phyloP scores from a whole-genome alignment of 2,329 filamentous ascomycete genomes.

The Dryadomyces quercivorus region DNA sequence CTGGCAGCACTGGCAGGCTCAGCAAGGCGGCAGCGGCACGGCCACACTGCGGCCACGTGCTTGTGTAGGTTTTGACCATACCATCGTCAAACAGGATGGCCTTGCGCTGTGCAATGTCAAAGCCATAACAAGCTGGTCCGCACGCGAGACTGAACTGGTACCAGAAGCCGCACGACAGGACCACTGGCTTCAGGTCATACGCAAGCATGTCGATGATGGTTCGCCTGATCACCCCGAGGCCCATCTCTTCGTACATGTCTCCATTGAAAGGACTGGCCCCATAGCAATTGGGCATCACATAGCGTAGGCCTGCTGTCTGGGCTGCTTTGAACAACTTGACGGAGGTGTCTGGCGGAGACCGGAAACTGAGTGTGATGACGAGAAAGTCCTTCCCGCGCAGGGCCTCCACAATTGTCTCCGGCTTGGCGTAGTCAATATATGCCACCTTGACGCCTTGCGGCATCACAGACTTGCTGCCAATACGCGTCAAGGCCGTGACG shows the following conservation, averaged over 20 bases:
- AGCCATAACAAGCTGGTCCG: conserved; percentile 13
- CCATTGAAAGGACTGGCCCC: conserved; percentile 14
- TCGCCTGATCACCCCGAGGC: conserved; percentile 10
- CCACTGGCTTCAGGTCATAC: conserved; percentile 21
- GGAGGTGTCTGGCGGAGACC: conserved; percentile 21
- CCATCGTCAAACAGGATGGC: conserved; percentile 41
- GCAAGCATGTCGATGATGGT: conserved; percentile 23
- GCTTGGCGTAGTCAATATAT: conserved; percentile 24
- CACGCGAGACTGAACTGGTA: conserved; percentile 36
- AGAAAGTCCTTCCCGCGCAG: conserved; percentile 13
- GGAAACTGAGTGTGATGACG: conserved; percentile 12
- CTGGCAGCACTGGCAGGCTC: conserved; percentile 21
- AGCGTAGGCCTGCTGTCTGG: conserved; percentile 28
- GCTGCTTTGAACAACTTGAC: conserved; percentile 29
- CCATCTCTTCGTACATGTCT: conserved; percentile 12
- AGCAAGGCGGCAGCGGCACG: conserved; percentile 27
- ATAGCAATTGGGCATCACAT: conserved; percentile 31
- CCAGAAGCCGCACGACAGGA: conserved; percentile 33
- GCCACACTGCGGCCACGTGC: conserved; percentile 45
- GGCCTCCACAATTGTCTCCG: conserved; percentile 10
- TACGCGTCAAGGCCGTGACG: conserved; percentile 36
- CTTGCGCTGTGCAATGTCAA: conserved; percentile 14
- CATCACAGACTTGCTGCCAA: conserved; percentile 26
- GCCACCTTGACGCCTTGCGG: conserved; percentile 25
- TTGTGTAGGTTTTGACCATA: conserved; percentile 39